phyloP scores from a whole-genome alignment of 305 asterid genomes.

The Rubia peregrina region DNA sequence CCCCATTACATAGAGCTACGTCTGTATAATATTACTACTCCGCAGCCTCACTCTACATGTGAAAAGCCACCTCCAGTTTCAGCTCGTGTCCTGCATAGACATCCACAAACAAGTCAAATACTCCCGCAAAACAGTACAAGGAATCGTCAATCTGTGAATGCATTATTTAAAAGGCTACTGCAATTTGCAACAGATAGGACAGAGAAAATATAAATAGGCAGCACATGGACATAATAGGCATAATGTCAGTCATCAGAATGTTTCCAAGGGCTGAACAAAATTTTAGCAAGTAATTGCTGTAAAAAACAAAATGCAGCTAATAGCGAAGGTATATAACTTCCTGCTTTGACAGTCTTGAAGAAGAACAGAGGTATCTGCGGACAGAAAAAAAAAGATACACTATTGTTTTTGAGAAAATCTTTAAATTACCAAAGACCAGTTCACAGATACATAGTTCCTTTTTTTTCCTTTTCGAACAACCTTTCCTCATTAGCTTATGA shows the following conservation, averaged over 20 bases:
- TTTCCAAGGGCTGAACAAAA: background rate
- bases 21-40: background rate
- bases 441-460: conserved; percentile 1
- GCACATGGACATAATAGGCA: background rate
- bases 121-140: background rate
- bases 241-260: background rate
- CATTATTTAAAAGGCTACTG: background rate
- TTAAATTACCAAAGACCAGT: background rate
- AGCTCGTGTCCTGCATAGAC: conserved; percentile 56
- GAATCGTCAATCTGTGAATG: background rate
- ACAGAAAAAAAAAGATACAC: background rate
- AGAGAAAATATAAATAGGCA: conserved; percentile 4
- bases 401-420: background rate
- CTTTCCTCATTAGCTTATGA: background rate
- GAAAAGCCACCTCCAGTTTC: conserved; percentile 83
- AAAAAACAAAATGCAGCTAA: background rate
- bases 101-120: conserved; percentile 13
- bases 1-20: background rate
- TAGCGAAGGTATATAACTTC: background rate
- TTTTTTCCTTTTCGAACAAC: background rate
- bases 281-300: background rate
- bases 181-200: background rate
- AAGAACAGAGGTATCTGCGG: background rate
- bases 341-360: background rate
- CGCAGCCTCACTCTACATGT: conserved; percentile 42